phyloP scores from a whole-genome alignment of 768 basidiomycete genomes.

The Gautieria morchelliformis region DNA sequence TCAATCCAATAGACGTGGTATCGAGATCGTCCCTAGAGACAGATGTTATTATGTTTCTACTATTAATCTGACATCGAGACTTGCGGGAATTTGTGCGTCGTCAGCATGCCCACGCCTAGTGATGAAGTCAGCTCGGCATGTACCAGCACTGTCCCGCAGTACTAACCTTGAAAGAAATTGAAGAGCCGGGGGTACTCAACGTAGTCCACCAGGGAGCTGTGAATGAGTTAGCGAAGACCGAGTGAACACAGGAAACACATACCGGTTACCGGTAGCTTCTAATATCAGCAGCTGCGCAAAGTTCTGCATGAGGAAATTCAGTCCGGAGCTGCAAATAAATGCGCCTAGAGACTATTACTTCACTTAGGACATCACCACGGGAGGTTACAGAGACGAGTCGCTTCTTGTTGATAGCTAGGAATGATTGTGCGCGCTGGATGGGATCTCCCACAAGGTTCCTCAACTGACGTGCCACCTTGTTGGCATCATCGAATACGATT shows the following conservation, averaged over 20 bases:
- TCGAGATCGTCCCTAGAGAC: slow-evolving; percentile 39
- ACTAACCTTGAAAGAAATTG: neutral
- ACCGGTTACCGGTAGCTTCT: slow-evolving; percentile 40
- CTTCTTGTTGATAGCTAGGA: slow-evolving; percentile 31
- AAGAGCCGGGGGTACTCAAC: neutral
- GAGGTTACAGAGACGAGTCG: slow-evolving; percentile 36
- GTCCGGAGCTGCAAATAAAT: neutral
- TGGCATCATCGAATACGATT: slow-evolving; percentile 37
- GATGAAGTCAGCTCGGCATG: neutral
- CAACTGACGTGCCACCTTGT: slow-evolving; percentile 34
- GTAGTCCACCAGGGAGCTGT: neutral
- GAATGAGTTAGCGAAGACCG: neutral
- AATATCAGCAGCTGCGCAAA: slow-evolving; percentile 51
- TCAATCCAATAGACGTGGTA: slow-evolving; percentile 46
- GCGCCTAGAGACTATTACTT: slow-evolving; percentile 13
- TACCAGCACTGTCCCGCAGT: neutral
- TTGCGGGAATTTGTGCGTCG: neutral
- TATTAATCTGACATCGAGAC: neutral
- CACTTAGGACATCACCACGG: slow-evolving; percentile 28
- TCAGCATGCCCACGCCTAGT: neutral
- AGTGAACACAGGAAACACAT: slow-evolving; percentile 1
- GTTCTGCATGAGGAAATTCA: slow-evolving; percentile 21
- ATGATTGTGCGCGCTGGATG: slow-evolving; percentile 30
- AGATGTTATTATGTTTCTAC: slow-evolving; percentile 27
- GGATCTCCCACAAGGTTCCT: slow-evolving; percentile 42